phyloP scores from a whole-genome alignment of 2,329 filamentous ascomycete species.

The Phialocephala sp. region DNA sequence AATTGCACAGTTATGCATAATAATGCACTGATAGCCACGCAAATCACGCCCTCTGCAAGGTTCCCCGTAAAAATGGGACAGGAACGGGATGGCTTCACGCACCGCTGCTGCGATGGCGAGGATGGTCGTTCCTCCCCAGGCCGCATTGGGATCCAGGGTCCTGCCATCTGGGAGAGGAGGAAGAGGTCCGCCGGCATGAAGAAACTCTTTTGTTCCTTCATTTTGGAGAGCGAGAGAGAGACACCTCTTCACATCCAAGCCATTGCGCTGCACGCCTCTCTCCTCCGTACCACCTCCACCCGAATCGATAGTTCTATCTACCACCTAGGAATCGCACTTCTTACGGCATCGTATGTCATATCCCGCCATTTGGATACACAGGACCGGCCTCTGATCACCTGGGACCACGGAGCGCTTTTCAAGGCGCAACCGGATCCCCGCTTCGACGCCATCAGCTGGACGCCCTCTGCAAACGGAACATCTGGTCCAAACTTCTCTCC shows the following conservation, averaged over 20 bases:
- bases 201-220: slow-evolving; percentile 4
- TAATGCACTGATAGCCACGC: slow-evolving; percentile 17
- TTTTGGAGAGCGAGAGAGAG: not conserved
- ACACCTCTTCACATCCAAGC: too few relatives aligned
- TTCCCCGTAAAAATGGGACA: slow-evolving; percentile 23
- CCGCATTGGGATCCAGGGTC: not conserved
- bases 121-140: not conserved
- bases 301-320: slow-evolving; percentile 4
- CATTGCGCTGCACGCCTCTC: too few relatives aligned
- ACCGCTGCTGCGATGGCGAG: not conserved
- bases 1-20: slow-evolving; percentile 23
- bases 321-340: slow-evolving; percentile 20
- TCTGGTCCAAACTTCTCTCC: slow-evolving; percentile 7
- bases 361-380: slow-evolving; percentile 27
- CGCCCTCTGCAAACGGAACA: slow-evolving; percentile 6
- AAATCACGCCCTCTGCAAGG: slow-evolving; percentile 17
- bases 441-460: slow-evolving; percentile 7
- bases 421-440: slow-evolving; percentile 5
- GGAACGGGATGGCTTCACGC: slow-evolving; percentile 4
- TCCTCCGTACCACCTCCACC: not conserved
- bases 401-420: not conserved
- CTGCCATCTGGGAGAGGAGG: not conserved
- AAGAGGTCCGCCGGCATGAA: slow-evolving; percentile 5
- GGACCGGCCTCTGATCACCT: not conserved
- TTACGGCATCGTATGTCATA: slow-evolving; percentile 16